These are phyloP conservation scores for Populus alba DNA, from an alignment of 345 rosid species.

Conservation along the genomic window DNA sequence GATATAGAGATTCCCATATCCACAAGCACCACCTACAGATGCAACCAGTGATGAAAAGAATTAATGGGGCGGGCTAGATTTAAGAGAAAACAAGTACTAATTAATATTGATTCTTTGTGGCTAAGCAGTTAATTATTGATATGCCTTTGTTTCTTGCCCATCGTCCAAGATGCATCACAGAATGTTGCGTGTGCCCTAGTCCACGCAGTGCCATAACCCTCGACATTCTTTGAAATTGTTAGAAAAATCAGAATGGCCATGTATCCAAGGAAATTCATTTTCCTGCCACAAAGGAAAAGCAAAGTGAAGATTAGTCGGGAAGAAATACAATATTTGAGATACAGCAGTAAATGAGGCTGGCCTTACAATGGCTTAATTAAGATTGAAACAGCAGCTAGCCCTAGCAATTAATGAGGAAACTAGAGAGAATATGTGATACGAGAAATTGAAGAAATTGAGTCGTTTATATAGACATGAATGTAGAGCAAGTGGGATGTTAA, in stretches of 20 bases:
- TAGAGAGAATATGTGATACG: not conserved
- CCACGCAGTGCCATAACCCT: conserved; percentile 32
- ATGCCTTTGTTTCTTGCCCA: conserved; percentile 29
- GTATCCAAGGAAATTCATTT: conserved; percentile 28
- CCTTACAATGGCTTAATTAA: not conserved
- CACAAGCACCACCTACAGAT: conserved; percentile 8
- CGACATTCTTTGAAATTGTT: conserved; percentile 9
- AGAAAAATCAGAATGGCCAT: conserved; percentile 16
- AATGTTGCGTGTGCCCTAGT: conserved; percentile 48
- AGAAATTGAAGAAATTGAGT: conserved; percentile 6
- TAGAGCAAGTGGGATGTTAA: not conserved
- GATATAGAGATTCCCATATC: conserved; percentile 12
- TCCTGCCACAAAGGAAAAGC: not conserved
- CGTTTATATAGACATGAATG: conserved; percentile 33
- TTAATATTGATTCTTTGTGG: not conserved
- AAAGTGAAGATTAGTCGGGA: not conserved
- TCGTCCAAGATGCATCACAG: conserved; percentile 53
- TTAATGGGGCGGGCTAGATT: not conserved
- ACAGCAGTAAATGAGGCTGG: not conserved
- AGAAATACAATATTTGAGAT: not conserved
- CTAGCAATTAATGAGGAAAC: not conserved
- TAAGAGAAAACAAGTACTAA: not conserved
- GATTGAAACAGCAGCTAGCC: not conserved
- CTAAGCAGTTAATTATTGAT: not conserved
- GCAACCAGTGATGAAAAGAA: not conserved